Conservation (phyloP, 345 rosid genomes). For the Eucalyptus albens region DNA sequence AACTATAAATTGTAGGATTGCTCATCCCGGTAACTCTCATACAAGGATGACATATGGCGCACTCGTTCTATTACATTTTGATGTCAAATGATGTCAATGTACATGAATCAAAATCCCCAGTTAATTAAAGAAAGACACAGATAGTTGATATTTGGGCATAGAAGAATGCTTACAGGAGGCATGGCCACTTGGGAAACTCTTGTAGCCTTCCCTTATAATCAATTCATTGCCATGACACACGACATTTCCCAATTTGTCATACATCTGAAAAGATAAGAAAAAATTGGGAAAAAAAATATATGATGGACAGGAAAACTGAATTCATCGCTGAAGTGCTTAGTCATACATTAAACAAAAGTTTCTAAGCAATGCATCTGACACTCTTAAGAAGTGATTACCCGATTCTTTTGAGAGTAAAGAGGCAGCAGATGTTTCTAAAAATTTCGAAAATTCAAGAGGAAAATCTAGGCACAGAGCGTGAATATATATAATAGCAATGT, state of each 20-base stretch:
- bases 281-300: not conserved
- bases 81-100: not conserved
- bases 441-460: not conserved
- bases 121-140: not conserved
- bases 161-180: constrained; percentile 39
- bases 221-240: constrained; percentile 46
- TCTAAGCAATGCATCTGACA: not conserved
- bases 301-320: not conserved
- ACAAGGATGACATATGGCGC: not conserved
- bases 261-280: constrained; percentile 2
- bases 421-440: not conserved
- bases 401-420: not conserved
- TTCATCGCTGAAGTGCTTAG: not conserved
- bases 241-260: constrained; percentile 49
- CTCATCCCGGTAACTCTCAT: not conserved
- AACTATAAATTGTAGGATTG: not conserved
- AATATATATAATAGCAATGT: not conserved
- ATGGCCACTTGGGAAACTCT: constrained; percentile 91
- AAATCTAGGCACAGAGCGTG: not conserved
- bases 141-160: not conserved
- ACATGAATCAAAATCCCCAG: not conserved
- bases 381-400: not conserved
- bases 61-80: not conserved
- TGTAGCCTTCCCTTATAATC: constrained; percentile 72
- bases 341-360: not conserved